Evolutionary conservation across 2,329 filamentous ascomycete genomes (phyloP).

Genomic region (Pseudogymnoascus sp.): DNA sequence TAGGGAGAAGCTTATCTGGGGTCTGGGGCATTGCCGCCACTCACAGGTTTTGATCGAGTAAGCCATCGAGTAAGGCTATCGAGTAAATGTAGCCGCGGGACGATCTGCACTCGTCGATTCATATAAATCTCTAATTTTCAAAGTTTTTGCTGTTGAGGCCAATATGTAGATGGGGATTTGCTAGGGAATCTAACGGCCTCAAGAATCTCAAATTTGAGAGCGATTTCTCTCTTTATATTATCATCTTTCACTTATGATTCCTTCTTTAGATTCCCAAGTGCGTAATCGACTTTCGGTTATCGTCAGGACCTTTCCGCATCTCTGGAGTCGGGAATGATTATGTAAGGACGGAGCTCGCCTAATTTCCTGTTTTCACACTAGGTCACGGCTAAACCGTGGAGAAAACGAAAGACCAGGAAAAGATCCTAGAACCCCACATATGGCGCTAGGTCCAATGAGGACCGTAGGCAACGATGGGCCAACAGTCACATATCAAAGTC

Average conservation of each 20-base stretch:
- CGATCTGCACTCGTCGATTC: not conserved
- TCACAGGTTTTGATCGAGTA: conserved; percentile 11
- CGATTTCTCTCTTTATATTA: not conserved
- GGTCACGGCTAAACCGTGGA: not conserved
- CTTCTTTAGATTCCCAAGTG: not conserved
- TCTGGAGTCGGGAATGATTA: not conserved
- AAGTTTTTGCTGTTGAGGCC: not conserved
- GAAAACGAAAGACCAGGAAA: not conserved
- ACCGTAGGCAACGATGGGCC: not conserved
- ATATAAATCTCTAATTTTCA: not conserved
- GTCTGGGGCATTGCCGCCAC: not conserved
- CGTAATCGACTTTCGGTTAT: conserved; percentile 2
- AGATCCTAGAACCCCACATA: not conserved
- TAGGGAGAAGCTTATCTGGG: conserved; percentile 1
- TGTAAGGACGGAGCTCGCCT: not conserved
- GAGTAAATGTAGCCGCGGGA: conserved; percentile 2
- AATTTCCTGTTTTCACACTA: not conserved
- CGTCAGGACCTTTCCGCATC: not conserved
- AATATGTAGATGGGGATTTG: not conserved
- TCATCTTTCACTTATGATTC: not conserved
- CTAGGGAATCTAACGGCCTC: not conserved
- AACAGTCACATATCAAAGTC: not conserved
- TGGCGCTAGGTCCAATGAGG: not conserved
- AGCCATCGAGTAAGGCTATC: conserved; percentile 8
- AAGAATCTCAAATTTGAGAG: not conserved